Conservation (phyloP, 176 grass and related monocot species). For the Eragrostis nindensis region DNA sequence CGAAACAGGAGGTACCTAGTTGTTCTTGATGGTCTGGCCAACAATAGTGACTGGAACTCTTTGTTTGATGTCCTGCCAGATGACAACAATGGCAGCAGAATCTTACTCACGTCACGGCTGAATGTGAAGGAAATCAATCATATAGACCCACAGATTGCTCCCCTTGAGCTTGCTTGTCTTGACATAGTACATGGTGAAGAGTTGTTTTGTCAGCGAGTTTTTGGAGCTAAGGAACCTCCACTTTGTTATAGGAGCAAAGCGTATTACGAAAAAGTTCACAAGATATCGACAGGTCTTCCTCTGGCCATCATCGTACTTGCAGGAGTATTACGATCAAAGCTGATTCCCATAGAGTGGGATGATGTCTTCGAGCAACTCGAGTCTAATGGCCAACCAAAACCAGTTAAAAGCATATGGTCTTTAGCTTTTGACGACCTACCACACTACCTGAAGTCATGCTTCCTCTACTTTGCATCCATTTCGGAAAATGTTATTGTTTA, state of each 20-base stretch:
- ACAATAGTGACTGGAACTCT: conserved; percentile 51
- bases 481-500: conserved; percentile 45
- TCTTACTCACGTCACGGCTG: conserved; percentile 48
- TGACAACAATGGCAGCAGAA: conserved; percentile 38
- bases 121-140: conserved; percentile 51
- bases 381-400: conserved; percentile 47
- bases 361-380: conserved; percentile 42
- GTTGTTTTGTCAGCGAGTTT: conserved; percentile 39
- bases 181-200: conserved; percentile 30
- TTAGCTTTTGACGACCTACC: conserved; percentile 50
- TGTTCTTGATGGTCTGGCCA: conserved; percentile 51
- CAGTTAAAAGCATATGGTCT: conserved; percentile 42
- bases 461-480: conserved; percentile 52
- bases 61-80: conserved; percentile 40
- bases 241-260: conserved; percentile 26
- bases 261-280: conserved; percentile 48
- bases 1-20: conserved; percentile 40
- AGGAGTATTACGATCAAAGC: conserved; percentile 49
- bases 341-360: conserved; percentile 45
- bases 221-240: conserved; percentile 46
- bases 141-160: conserved; percentile 32
- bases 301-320: conserved; percentile 49
- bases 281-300: conserved; percentile 46
- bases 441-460: conserved; percentile 59
- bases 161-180: conserved; percentile 35